A percentile compares a stretch with the other conserved stretches of the same genome.
phyloP scores from a whole-genome alignment of 164 flowering plant species.

The Taxillus chinensis region DNA sequence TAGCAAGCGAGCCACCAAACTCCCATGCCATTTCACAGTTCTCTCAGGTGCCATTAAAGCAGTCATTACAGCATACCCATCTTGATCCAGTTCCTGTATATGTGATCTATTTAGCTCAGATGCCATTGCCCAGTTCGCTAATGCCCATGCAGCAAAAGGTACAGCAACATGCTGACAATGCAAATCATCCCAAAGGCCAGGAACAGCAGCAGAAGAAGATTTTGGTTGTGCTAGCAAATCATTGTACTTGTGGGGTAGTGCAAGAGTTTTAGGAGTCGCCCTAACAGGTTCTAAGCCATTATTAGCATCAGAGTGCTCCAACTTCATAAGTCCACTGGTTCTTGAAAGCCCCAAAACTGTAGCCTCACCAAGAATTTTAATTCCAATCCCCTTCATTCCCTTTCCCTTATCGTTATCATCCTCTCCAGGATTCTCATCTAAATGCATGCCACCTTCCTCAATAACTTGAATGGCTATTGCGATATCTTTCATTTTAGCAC shows the following conservation, averaged over 20 bases:
- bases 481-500: constrained; percentile 80
- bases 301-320: constrained; percentile 20
- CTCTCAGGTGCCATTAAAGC: constrained; percentile 91
- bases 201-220: constrained; percentile 52
- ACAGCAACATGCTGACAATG: constrained; percentile 89
- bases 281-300: constrained; percentile 8
- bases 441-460: constrained; percentile 83
- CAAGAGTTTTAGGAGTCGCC: constrained; percentile 17
- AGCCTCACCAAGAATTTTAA: constrained; percentile 81
- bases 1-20: constrained; percentile 74
- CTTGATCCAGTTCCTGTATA: constrained; percentile 86
- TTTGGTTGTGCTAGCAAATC: constrained; percentile 22
- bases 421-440: constrained; percentile 48
- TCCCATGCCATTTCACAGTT: constrained; percentile 97
- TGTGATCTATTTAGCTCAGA: constrained; percentile 67
- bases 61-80: constrained; percentile 85
- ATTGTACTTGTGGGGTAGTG: constrained; percentile 29
- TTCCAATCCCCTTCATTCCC: constrained; percentile 79
- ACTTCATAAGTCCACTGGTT: constrained; percentile 28
- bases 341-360: constrained; percentile 70
- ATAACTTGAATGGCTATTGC: constrained; percentile 85
- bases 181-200: constrained; percentile 99
- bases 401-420: constrained; percentile 62
- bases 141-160: constrained; percentile 98
- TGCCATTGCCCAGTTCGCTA: constrained; percentile 94